Evolutionary conservation across 2,329 filamentous ascomycete genomes (phyloP), one percentile per base, ranked within the genome.

Genomic region (Colletotrichum limetticola): DNA sequence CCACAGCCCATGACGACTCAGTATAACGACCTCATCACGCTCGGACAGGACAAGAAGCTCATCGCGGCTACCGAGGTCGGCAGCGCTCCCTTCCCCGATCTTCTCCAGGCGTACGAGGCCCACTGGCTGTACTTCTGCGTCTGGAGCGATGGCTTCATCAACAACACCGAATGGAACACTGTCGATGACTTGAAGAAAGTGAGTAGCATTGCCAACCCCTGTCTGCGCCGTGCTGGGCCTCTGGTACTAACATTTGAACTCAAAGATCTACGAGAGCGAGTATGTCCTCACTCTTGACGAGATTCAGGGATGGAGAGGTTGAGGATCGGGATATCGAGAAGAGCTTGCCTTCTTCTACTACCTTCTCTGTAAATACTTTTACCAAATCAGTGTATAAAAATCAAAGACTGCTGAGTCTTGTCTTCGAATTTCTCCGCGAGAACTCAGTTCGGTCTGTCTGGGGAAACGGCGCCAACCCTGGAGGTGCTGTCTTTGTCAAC

Each of bases 111-210:
- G 4, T 87, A 86, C 74, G 80, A 83, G 74, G 83, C 85, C 0
- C 82, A 87, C 74, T 87, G 86, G 86, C 78, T 83, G 42, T 87
- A 83, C 78, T 88, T 87, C 71, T 80, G 80, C 46, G 83, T 86
- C 6, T 88, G 86, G 86, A 78, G 79, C 12, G 84, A 83, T 4
- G 81, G 81, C 0, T 87, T 81, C 70, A 85, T 87, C 75, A 80
- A 82, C 68, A 83, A 83, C 32, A 78, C 80, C 0, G 76, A 76
- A 19, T 85, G 83, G 81, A 87, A 87, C 76, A 79, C 79, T 5
- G 42, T 83, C 2, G 83, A 81, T 2, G 78, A 83, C 28, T 76
- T 87, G 28, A 83, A 84, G 67, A 77, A 75, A 61, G 82, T 85
- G 32, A 30, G 24, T 46, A 9, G 2, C 2, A 5, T 1, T 0